Conservation (phyloP, 306 rosid genomes). For the Senna siamea region DNA sequence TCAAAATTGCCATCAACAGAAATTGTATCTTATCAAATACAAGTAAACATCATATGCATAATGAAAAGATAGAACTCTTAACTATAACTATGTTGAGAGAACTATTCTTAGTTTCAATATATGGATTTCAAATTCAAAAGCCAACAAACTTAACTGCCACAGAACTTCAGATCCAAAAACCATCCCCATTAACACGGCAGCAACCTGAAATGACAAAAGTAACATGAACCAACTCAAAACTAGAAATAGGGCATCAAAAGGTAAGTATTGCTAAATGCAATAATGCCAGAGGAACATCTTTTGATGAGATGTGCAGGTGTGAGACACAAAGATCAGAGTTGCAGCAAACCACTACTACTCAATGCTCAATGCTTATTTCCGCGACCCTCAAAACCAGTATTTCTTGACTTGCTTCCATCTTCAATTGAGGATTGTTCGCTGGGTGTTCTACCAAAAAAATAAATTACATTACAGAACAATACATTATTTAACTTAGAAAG, state of each 20-base stretch:
- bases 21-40: conserved; percentile 42
- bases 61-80: conserved; percentile 44
- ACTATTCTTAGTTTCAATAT: conserved; percentile 50
- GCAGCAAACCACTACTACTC: conserved; percentile 47
- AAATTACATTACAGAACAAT: conserved; percentile 17
- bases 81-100: conserved; percentile 48
- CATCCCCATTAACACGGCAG: conserved; percentile 74
- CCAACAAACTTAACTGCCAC: conserved; percentile 98
- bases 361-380: conserved; percentile 70
- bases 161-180: conserved; percentile 72
- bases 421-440: conserved; percentile 66
- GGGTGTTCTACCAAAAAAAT: conserved; percentile 50
- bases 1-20: conserved; percentile 44
- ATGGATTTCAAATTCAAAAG: conserved; percentile 62
- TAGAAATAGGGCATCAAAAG: conserved; percentile 48
- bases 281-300: conserved; percentile 60
- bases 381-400: conserved; percentile 56
- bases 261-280: conserved; percentile 54
- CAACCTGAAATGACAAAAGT: conserved; percentile 82
- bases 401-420: conserved; percentile 65
- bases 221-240: conserved; percentile 53
- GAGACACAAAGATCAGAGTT: conserved; percentile 40
- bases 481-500: conserved; percentile 17
- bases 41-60: conserved; percentile 49
- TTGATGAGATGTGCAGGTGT: conserved; percentile 41